These are phyloP conservation scores for Senecio squalidus DNA, from an alignment of 140 eudicot genomes.

Conservation along the genomic window DNA sequence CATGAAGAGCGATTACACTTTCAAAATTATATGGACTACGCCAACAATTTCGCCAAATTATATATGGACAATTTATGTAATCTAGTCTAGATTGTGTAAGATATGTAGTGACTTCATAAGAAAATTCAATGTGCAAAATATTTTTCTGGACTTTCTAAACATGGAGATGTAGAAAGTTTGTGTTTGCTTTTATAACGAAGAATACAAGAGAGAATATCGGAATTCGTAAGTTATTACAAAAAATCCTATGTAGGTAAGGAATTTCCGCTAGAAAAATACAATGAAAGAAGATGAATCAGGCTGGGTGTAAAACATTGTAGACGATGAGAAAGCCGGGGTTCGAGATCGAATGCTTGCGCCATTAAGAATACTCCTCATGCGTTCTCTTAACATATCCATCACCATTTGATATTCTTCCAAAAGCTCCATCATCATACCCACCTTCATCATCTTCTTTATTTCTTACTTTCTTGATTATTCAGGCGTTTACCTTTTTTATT, in stretches of 20 bases:
- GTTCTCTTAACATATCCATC: constrained; percentile 40
- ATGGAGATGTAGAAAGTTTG: too few species aligned
- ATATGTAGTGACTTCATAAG: too few species aligned
- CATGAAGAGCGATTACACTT: too few species aligned
- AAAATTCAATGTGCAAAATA: too few species aligned
- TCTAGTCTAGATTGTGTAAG: too few species aligned
- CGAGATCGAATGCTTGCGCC: neutral
- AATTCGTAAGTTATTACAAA: neutral
- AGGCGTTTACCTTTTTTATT: constrained; percentile 8
- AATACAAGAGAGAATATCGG: too few species aligned
- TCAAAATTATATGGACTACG: too few species aligned
- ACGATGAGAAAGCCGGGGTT: constrained; percentile 2
- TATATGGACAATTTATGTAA: too few species aligned
- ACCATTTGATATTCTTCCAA: constrained; percentile 54
- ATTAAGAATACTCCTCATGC: constrained; percentile 20
- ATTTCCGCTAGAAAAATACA: constrained; percentile 42
- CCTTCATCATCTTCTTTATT: constrained; percentile 53
- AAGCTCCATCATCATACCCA: constrained; percentile 57
- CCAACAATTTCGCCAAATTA: too few species aligned
- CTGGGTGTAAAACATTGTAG: constrained; percentile 1
- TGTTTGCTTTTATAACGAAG: too few species aligned
- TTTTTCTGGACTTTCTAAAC: too few species aligned
- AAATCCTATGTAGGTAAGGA: neutral
- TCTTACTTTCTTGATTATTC: neutral
- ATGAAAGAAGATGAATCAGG: constrained; percentile 40